Evolutionary conservation across 495 filamentous ascomycete species (phyloP), one percentile per base, ranked within the genome.

Genomic region (Lasiosphaeria ovina): DNA sequence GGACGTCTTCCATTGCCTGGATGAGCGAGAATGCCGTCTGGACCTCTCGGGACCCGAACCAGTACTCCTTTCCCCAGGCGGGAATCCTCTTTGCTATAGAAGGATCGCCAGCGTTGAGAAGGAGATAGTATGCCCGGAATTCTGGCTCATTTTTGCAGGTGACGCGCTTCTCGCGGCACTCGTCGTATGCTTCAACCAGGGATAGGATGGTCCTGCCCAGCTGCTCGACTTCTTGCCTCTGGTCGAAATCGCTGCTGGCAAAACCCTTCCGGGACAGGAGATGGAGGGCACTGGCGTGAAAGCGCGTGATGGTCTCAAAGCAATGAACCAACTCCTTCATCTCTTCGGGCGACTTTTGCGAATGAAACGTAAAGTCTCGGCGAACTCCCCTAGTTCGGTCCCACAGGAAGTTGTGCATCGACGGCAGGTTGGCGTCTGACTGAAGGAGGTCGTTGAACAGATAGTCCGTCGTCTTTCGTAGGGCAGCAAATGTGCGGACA

Each of bases 211-310:
- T 90, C 65, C 92, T 90, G 64, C 89, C 88, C 12, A 99, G 81
- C 66, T 98, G 95, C 72, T 99, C 93, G 24, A 90, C 83, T 70
- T 99, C 95, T 71, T 97, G 93, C 56, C 92, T 89, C 53, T 85
- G 84, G 45, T 88, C 87, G 68, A 96, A 98, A n/a, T 84, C 86
- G 48, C 89, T 84, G 48, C 87, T 81, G 10, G 78, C 74, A 52
- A 76, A 70, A 8, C 86, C 86, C 16, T 82, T 81, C 35, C 76
- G 82, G 0, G 90, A 89, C 54, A 98, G 83, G 51, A 93, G 81
- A 72, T 99, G 95, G 11, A 97, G 79, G 4, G 91, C 87, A 3
- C 92, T 77, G 45, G 96, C 93, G 66, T 98, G 95, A 59, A 97
- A 96, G 42, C 95, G 88, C 14, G 90, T 88, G 56, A 97, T 96